These are phyloP conservation scores for Mucor racemosus DNA, from an alignment of 371 early-diverging fungal species.

Conservation along the genomic window DNA sequence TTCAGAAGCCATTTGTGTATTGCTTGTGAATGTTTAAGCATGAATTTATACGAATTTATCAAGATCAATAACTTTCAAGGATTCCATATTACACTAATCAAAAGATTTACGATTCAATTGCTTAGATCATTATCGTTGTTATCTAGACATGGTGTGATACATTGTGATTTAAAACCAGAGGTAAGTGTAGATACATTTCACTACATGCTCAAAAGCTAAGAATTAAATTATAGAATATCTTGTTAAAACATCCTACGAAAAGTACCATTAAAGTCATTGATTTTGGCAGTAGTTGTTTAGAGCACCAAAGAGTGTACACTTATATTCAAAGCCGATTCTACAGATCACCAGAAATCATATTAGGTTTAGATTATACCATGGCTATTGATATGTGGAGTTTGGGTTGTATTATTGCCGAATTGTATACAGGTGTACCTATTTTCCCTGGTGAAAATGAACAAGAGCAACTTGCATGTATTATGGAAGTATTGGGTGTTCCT, in stretches of 20 bases:
- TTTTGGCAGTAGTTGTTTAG: conserved; percentile 94
- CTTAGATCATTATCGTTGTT: conserved; percentile 85
- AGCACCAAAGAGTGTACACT: conserved; percentile 90
- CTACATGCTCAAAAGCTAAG: not conserved
- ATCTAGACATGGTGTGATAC: conserved; percentile 82
- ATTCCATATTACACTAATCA: conserved; percentile 80
- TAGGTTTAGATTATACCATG: conserved; percentile 78
- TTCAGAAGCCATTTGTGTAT: conserved; percentile 96
- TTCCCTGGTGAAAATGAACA: conserved; percentile 98
- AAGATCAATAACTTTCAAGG: conserved; percentile 94
- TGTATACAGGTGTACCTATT: conserved; percentile 92
- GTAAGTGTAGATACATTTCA: conserved; percentile 36
- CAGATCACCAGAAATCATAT: conserved; percentile 91
- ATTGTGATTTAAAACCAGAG: conserved; percentile 99
- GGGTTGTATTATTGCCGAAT: conserved; percentile 98
- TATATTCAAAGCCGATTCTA: conserved; percentile 99
- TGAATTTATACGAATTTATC: conserved; percentile 97
- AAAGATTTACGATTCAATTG: conserved; percentile 86
- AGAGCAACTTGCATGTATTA: conserved; percentile 92
- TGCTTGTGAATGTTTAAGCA: conserved; percentile 91
- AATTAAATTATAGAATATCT: conserved; percentile 61
- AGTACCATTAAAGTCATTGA: conserved; percentile 97
- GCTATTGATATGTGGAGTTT: conserved; percentile 99
- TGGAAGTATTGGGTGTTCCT: conserved; percentile 91
- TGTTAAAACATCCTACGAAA: conserved; percentile 73